Base-by-base conservation (phyloP, 768 basidiomycete species). In the Amanita molliuscula region DNA sequence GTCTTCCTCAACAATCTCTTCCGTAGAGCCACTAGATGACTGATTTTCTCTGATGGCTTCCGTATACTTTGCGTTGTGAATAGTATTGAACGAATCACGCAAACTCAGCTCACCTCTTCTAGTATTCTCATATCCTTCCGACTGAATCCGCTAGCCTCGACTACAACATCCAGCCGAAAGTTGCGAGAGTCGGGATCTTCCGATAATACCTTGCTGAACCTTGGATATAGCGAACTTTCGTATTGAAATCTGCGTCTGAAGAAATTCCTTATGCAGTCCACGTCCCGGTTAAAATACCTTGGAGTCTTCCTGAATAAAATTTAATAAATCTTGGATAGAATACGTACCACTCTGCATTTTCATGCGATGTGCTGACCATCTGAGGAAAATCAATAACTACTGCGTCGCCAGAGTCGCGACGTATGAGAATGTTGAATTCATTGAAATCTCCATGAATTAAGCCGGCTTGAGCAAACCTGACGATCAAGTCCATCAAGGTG, bases 361-460 rank as follows among this genome's bases (percentile, higher is more conserved):
- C 80, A 56, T 99, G 96, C 42, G 92, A 88, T 23, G 89, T 94
- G 72, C 88, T 91, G 66, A 98, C 91, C 95, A 98, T 97, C 70
- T 99, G 96, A 6, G 96, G 96, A 64, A 99, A 99, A 70, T 99
- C 96, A 58, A 99, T 99, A 37, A 99, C 81, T 47, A 97, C 67
- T 6, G 94, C 88, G 58, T 90, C 82, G 9, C 76, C 75, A 18
- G 66, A 63, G 47, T 83, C 82, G 41, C 88, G 79, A 33, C 78
- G 78, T 58, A 99, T 92, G 54, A 99, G 81, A 56, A 99, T 93
- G 65, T 99, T 98, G 73, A 98, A 99, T 62, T 99, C 96, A 68
- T 99, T 99, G 69, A 88, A 99, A 58, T 99, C 96, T 36, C 96
- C 94, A 60, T 99, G 96, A 46, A 99, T 98, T n/a, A 99, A 77